A percentile compares a stretch with the other conserved stretches of the same genome.
Conservation (phyloP, 345 rosid species). For the Kandelia obovata region DNA sequence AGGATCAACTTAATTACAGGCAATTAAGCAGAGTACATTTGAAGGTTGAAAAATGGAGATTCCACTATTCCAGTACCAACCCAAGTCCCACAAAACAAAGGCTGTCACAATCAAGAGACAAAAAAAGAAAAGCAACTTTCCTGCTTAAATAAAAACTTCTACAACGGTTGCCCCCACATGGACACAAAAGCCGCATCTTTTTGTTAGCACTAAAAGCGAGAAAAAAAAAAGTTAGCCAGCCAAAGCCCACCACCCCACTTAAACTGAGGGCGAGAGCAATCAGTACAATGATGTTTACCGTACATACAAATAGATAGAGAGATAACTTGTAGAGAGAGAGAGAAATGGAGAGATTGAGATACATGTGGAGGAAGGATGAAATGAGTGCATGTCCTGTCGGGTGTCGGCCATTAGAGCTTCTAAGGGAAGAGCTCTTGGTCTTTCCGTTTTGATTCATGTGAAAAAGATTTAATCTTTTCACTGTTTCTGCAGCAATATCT, state of each 20-base stretch:
- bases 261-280: no score
- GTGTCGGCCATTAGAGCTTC: slow-evolving; percentile 53
- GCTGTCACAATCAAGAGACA: slow-evolving; percentile 4
- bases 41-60: neutral
- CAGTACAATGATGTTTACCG: neutral
- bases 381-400: slow-evolving; percentile 49
- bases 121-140: neutral
- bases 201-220: slow-evolving; percentile 23
- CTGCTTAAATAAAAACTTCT: slow-evolving; percentile 1
- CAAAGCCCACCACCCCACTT: slow-evolving; percentile 13
- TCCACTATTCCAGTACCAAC: neutral
- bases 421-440: slow-evolving; percentile 33
- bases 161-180: slow-evolving; percentile 15
- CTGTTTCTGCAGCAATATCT: slow-evolving; percentile 7
- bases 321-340: neutral
- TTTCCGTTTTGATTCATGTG: slow-evolving; percentile 26
- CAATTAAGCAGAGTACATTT: neutral
- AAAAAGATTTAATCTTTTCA: slow-evolving; percentile 16
- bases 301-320: neutral
- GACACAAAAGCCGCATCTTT: neutral
- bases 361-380: slow-evolving; percentile 27
- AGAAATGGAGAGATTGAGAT: slow-evolving; percentile 7
- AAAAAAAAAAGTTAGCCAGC: slow-evolving; percentile 13
- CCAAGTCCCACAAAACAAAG: neutral
- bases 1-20: neutral